Conservation (phyloP, 371 early-diverging fungal species). For the Syncephalis plumigaleata region DNA sequence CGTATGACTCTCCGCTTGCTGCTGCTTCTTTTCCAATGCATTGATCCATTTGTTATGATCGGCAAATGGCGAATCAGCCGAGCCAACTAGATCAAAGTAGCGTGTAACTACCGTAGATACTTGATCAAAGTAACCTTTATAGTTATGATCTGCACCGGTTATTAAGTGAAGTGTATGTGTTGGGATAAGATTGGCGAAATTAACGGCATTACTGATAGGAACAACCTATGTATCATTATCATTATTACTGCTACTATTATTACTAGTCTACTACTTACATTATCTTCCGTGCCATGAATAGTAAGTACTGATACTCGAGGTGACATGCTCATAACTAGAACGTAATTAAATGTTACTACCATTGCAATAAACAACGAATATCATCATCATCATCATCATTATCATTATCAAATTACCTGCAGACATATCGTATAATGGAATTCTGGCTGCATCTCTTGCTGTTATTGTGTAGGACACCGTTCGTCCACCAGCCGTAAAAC, state of each 20-base stretch:
- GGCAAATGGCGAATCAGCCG: too few relatives aligned
- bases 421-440: too few relatives aligned
- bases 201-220: conserved; percentile 30
- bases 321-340: conserved; percentile 29
- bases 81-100: conserved; percentile 13
- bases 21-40: conserved; percentile 7
- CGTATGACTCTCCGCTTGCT: background rate
- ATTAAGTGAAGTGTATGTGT: conserved; percentile 28
- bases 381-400: too few relatives aligned
- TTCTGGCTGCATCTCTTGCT: too few relatives aligned
- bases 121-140: conserved; percentile 21
- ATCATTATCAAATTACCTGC: too few relatives aligned
- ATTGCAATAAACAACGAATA: too few relatives aligned
- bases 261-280: conserved; percentile 10
- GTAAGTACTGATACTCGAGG: conserved; percentile 31
- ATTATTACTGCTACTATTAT: background rate
- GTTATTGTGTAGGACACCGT: too few relatives aligned
- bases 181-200: conserved; percentile 25
- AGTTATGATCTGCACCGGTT: conserved; percentile 36
- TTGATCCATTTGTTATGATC: background rate
- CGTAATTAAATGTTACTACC: background rate
- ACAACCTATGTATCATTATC: conserved; percentile 18
- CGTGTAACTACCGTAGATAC: conserved; percentile 16
- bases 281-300: conserved; percentile 32
- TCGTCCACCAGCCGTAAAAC: too few relatives aligned